phyloP scores from a whole-genome alignment of 2,329 filamentous ascomycete species.

The Ceratocystiopsis brevicomis region DNA sequence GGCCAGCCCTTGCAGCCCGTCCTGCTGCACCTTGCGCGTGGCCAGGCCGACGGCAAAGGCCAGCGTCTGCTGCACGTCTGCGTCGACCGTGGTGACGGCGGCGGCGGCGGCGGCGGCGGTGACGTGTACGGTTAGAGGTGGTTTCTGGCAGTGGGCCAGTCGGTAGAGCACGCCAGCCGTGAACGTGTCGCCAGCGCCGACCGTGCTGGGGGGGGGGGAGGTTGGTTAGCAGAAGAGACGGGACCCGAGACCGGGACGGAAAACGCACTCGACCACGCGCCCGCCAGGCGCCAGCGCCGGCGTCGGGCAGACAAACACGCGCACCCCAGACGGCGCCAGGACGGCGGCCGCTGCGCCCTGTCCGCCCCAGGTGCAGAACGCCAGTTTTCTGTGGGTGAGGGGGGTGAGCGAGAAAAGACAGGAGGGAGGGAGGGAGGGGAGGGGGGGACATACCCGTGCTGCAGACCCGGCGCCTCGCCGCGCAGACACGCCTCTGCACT shows the following conservation, averaged over 20 bases:
- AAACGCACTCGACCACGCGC: conserved; percentile 35
- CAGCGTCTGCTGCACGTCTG: conserved; percentile 29
- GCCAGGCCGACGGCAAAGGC: conserved; percentile 47
- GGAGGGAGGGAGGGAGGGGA: not conserved
- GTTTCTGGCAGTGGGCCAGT: conserved; percentile 25
- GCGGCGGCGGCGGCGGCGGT: not conserved
- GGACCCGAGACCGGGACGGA: too few relatives aligned
- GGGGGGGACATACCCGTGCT: not conserved
- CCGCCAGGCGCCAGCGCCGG: conserved; percentile 23
- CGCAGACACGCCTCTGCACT: not conserved
- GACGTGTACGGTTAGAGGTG: too few relatives aligned
- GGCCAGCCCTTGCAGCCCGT: conserved; percentile 41
- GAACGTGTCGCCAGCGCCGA: conserved; percentile 61
- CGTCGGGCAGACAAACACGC: conserved; percentile 19
- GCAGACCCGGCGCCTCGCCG: not conserved
- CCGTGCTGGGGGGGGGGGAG: conserved; percentile 26
- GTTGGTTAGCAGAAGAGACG: not conserved
- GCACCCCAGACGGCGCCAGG: conserved; percentile 16
- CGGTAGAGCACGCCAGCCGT: conserved; percentile 51
- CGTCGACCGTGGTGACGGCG: conserved; percentile 16
- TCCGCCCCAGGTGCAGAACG: conserved; percentile 27
- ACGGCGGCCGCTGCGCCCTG: conserved; percentile 22
- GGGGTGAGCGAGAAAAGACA: not conserved
- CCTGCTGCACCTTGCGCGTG: conserved; percentile 45
- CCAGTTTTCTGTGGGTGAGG: conserved; percentile 15